phyloP scores from a whole-genome alignment of 2,329 filamentous ascomycete species.

The Fusarium torulosum region DNA sequence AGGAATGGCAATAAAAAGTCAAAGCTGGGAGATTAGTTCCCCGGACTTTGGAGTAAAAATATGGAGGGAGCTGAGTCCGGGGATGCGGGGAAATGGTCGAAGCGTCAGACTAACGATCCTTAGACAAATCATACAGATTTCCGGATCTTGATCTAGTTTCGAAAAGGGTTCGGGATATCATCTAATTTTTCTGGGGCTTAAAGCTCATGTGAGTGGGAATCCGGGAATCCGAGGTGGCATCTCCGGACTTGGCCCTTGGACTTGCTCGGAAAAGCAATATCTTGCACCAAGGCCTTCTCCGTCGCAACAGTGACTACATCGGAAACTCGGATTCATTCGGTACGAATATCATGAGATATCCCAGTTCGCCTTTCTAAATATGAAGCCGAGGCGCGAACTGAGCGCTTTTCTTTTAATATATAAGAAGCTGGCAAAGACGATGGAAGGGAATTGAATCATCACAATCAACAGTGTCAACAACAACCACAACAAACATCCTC shows the following conservation, averaged over 20 bases:
- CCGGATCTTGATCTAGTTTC: neutral
- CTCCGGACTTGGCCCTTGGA: neutral
- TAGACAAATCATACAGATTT: constrained; percentile 6
- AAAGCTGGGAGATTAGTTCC: constrained; percentile 8
- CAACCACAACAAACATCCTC: neutral
- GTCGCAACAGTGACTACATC: accelerated
- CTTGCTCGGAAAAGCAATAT: neutral
- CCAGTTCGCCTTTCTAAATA: constrained; percentile 1
- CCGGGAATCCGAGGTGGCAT: neutral
- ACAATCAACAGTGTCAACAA: neutral
- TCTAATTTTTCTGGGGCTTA: neutral
- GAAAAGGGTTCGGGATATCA: neutral
- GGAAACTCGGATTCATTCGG: constrained; percentile 25
- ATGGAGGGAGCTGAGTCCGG: constrained; percentile 24
- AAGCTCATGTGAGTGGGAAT: neutral
- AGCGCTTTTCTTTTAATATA: constrained; percentile 1
- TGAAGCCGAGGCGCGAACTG: constrained; percentile 22
- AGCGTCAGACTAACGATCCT: neutral
- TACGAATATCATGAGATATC: neutral
- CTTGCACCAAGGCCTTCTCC: accelerated
- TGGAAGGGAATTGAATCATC: constrained; percentile 8
- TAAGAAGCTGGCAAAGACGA: constrained; percentile 19
- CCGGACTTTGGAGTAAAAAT: constrained; percentile 23
- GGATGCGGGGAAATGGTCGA: constrained; percentile 28
- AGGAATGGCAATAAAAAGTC: constrained; percentile 1